Evolutionary conservation across 805 yeast species (phyloP).

Genomic region (Metschnikowia hibisci): DNA sequence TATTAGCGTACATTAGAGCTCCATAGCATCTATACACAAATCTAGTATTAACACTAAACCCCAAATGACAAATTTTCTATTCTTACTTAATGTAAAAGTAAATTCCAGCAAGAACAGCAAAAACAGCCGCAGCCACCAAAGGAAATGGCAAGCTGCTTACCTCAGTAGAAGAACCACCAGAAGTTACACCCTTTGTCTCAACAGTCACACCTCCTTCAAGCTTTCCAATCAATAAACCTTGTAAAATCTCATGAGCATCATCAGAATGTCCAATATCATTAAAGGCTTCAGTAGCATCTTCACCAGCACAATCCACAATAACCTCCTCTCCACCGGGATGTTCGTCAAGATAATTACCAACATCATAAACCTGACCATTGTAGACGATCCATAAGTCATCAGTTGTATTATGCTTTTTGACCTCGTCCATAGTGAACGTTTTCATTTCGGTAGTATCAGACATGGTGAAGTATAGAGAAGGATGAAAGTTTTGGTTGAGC

Average conservation of each 20-base stretch:
- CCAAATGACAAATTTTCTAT: too few species aligned
- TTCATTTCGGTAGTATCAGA: conserved; percentile 26
- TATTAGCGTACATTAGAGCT: too few species aligned
- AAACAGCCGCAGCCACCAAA: conserved; percentile 16
- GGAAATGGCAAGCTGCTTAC: conserved; percentile 18
- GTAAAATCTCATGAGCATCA: conserved; percentile 80
- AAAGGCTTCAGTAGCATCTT: conserved; percentile 67
- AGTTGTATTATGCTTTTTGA: conserved; percentile 35
- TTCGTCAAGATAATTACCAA: conserved; percentile 41
- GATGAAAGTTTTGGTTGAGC: not conserved
- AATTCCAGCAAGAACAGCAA: conserved; percentile 19
- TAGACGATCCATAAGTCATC: conserved; percentile 44
- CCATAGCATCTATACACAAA: too few species aligned
- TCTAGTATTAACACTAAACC: too few species aligned
- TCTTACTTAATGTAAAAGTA: conserved; percentile 18
- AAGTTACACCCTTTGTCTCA: conserved; percentile 17
- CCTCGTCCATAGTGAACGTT: conserved; percentile 53
- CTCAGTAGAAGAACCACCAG: conserved; percentile 11
- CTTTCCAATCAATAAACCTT: conserved; percentile 68
- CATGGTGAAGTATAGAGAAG: conserved; percentile 7
- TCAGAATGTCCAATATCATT: conserved; percentile 96
- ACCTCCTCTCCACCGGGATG: conserved; percentile 86
- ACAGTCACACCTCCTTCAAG: conserved; percentile 58
- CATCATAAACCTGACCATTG: conserved; percentile 43
- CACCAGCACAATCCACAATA: conserved; percentile 72